Evolutionary conservation across 2,329 filamentous ascomycete species (phyloP).

Genomic region (Ophiostoma himal-ulmi): DNA sequence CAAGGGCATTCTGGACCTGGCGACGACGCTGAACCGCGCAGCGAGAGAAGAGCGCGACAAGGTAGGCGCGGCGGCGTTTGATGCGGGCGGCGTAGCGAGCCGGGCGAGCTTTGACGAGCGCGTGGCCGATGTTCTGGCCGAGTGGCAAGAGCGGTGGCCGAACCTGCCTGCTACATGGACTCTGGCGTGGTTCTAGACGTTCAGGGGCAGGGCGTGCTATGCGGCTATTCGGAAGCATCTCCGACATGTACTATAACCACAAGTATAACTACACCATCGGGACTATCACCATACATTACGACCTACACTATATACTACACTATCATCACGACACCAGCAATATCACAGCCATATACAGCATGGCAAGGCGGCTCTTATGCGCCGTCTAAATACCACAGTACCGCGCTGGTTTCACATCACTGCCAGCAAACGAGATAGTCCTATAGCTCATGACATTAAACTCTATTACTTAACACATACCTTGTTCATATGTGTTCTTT

Average conservation of each 20-base stretch:
- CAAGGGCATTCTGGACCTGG: slow-evolving; percentile 84
- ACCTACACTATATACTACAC: neutral
- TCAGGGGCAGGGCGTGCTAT: neutral
- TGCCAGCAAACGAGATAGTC: neutral
- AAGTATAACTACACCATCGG: neutral
- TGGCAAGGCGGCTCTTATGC: neutral
- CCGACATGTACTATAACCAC: neutral
- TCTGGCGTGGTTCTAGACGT: slow-evolving; percentile 74
- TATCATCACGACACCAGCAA: neutral
- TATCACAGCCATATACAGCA: neutral
- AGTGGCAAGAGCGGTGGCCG: slow-evolving; percentile 94
- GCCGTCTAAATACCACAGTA: too few species aligned
- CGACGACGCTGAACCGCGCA: slow-evolving; percentile 73
- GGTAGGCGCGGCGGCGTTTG: slow-evolving; percentile 60
- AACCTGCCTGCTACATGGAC: slow-evolving; percentile 90
- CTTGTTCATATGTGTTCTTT: neutral
- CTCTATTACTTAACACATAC: neutral
- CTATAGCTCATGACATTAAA: neutral
- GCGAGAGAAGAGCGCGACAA: slow-evolving; percentile 69
- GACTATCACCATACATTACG: neutral
- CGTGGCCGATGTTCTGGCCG: slow-evolving; percentile 83
- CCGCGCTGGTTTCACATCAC: neutral
- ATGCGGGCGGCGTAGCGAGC: slow-evolving; percentile 59
- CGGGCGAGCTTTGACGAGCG: slow-evolving; percentile 81
- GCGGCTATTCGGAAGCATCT: too few species aligned